phyloP scores from a whole-genome alignment of 441 rosid genomes.

The Arabidopsis hybrid region DNA sequence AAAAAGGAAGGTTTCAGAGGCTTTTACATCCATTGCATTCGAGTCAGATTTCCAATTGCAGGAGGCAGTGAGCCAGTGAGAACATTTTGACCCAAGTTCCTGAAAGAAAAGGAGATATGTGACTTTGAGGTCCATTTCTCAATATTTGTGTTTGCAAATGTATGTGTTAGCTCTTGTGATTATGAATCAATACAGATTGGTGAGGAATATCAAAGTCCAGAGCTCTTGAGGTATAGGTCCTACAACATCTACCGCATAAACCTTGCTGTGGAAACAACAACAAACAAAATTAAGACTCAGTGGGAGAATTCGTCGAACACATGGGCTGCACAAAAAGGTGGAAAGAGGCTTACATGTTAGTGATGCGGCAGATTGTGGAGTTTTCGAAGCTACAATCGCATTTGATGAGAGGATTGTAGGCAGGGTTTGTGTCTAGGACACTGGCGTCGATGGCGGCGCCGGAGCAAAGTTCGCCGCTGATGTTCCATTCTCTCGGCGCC shows the following conservation, averaged over 20 bases:
- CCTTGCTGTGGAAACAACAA: conserved; percentile 54
- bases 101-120: background rate
- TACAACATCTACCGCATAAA: conserved; percentile 43
- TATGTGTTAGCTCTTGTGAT: background rate
- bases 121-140: background rate
- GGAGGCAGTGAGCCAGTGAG: conserved; percentile 44
- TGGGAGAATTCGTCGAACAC: conserved; percentile 15
- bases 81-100: conserved; percentile 37
- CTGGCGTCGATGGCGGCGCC: conserved; percentile 53
- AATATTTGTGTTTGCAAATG: background rate
- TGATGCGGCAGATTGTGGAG: conserved; percentile 60
- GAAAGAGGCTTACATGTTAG: conserved; percentile 47
- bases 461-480: conserved; percentile 65
- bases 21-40: conserved; percentile 45
- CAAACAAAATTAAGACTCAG: background rate
- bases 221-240: conserved; percentile 67
- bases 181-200: conserved; percentile 48
- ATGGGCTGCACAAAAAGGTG: background rate
- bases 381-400: conserved; percentile 56
- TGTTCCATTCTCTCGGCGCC: conserved; percentile 55
- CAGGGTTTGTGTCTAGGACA: background rate
- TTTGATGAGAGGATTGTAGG: conserved; percentile 63
- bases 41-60: conserved; percentile 41
- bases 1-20: background rate
- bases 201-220: conserved; percentile 62